Conservation (phyloP, 768 basidiomycete species). For the Boletus huronensis region DNA sequence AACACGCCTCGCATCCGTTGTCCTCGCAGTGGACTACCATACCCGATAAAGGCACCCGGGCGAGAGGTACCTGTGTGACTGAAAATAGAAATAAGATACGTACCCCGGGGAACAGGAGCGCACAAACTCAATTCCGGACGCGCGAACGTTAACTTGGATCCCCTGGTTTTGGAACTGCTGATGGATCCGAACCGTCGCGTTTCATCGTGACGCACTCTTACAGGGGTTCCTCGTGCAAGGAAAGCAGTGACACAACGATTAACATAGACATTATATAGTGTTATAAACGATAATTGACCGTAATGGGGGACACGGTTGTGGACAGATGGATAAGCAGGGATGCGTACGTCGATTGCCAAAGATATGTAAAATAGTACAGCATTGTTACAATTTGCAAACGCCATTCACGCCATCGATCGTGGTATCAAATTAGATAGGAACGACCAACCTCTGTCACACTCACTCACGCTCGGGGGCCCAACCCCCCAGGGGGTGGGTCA, state of each 20-base stretch:
- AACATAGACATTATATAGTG: neutral
- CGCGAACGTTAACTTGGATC: conserved; percentile 9
- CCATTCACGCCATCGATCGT: conserved; percentile 17
- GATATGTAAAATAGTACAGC: conserved; percentile 22
- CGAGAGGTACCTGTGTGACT: neutral
- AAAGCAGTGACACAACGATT: neutral
- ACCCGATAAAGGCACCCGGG: conserved; percentile 2
- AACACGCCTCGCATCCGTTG: conserved; percentile 1
- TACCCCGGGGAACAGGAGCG: neutral
- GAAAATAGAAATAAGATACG: conserved; percentile 9
- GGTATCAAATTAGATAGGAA: conserved; percentile 31
- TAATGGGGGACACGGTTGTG: neutral
- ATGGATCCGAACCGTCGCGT: conserved; percentile 15
- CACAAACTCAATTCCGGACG: conserved; percentile 7
- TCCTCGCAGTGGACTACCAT: conserved; percentile 8
- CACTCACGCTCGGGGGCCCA: neutral
- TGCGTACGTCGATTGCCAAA: conserved; percentile 15
- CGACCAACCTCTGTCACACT: conserved; percentile 5
- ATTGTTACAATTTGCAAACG: conserved; percentile 17
- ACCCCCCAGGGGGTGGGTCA: neutral
- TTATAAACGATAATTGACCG: neutral
- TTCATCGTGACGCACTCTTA: neutral
- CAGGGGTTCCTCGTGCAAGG: neutral
- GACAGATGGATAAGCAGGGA: neutral
- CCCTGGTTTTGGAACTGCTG: neutral